A percentile compares a stretch with the other conserved stretches of the same genome.
Conservation (phyloP, 805 yeast genomes). For the Wickerhamiella allomyrinae region DNA sequence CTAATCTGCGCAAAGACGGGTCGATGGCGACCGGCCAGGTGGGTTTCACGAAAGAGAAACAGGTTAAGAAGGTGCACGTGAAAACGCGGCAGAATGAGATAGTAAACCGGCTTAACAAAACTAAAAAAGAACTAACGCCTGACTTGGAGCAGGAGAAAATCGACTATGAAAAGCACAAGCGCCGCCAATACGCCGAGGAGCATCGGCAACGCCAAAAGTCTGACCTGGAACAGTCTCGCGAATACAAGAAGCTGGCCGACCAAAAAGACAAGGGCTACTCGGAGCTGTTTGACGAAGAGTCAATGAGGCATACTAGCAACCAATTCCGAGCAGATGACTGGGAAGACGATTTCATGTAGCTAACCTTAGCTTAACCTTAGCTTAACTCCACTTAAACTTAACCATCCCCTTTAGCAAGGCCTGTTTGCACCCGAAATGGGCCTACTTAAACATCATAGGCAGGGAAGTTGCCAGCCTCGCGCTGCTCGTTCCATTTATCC, state of each 20-base stretch:
- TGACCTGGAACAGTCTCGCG: slow-evolving; percentile 26
- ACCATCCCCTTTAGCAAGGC: not conserved
- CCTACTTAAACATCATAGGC: slow-evolving; percentile 21
- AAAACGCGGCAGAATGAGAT: slow-evolving; percentile 43
- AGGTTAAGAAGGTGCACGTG: slow-evolving; percentile 39
- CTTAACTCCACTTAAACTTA: not conserved
- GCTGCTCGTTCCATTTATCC: slow-evolving; percentile 30
- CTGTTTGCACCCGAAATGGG: too few species aligned
- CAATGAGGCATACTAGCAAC: slow-evolving; percentile 31
- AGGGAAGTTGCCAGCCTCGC: slow-evolving; percentile 41
- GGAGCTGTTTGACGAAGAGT: slow-evolving; percentile 36
- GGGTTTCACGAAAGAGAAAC: slow-evolving; percentile 46
- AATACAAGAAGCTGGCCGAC: slow-evolving; percentile 20
- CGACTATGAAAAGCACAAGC: slow-evolving; percentile 29
- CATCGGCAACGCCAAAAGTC: slow-evolving; percentile 28
- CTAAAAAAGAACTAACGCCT: slow-evolving; percentile 41
- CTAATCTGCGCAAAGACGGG: slow-evolving; percentile 49
- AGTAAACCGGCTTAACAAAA: slow-evolving; percentile 48
- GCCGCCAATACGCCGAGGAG: slow-evolving; percentile 20
- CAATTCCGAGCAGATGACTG: slow-evolving; percentile 37
- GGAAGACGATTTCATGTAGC: slow-evolving; percentile 44
- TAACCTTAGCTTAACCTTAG: too few species aligned
- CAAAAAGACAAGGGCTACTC: slow-evolving; percentile 32
- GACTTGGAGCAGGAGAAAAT: slow-evolving; percentile 32
- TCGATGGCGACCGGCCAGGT: slow-evolving; percentile 73